phyloP scores from a whole-genome alignment of 1,284 basidiomycete genomes.

The Irpex lacteus region DNA sequence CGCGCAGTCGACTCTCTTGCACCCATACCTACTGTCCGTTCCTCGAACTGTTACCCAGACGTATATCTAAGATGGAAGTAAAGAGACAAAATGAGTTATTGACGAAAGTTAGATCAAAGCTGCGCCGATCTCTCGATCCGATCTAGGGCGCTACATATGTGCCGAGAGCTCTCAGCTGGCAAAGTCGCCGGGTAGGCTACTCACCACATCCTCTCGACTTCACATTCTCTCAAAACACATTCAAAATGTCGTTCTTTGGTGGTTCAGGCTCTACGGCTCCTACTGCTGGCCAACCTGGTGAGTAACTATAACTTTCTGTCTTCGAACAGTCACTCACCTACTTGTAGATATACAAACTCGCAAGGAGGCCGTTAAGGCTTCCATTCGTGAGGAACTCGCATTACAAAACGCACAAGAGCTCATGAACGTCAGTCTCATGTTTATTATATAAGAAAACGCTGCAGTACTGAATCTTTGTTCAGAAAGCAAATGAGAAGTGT shows the following conservation, averaged over 20 bases:
- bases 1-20: constrained; percentile 60
- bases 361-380: constrained; percentile 71
- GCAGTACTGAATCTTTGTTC: not conserved
- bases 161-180: not conserved
- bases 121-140: not conserved
- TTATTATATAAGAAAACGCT: not conserved
- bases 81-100: too few relatives aligned
- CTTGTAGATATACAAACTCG: constrained; percentile 52
- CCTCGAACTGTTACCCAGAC: not conserved
- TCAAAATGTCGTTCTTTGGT: constrained; percentile 12
- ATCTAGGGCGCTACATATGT: not conserved
- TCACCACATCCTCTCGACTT: not conserved
- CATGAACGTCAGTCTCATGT: constrained; percentile 47
- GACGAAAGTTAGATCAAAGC: too few relatives aligned
- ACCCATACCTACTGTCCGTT: constrained; percentile 50
- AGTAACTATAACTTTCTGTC: too few relatives aligned
- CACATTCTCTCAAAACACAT: not conserved
- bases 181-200: not conserved
- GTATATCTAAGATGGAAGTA: not conserved
- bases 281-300: not conserved
- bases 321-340: not conserved
- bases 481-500: constrained; percentile 80
- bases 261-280: not conserved
- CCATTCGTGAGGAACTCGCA: constrained; percentile 69
- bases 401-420: constrained; percentile 79